Evolutionary conservation across 31 red algal species (phyloP).

Genomic region (Bonnemaisonia californica): DNA sequence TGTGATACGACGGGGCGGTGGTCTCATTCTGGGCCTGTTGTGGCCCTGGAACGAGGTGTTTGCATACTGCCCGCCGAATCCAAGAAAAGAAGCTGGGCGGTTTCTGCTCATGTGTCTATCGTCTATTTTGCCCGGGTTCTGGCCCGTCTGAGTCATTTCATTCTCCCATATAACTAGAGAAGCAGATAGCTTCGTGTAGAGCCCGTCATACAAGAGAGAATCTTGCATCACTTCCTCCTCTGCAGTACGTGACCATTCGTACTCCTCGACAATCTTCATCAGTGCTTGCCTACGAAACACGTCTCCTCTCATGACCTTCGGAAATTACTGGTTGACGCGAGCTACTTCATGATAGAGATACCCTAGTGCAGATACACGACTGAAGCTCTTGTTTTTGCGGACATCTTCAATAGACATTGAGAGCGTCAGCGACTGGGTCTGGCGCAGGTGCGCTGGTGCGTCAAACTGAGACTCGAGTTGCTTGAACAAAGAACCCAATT

Average conservation of each 20-base stretch:
- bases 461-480: not conserved
- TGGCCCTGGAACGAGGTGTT: not conserved
- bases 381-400: no score
- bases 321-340: not conserved
- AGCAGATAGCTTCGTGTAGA: not conserved
- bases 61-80: not conserved
- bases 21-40: not conserved
- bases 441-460: not conserved
- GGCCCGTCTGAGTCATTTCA: not conserved
- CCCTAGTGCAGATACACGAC: not conserved
- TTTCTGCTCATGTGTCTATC: not conserved
- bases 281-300: not conserved
- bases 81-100: not conserved
- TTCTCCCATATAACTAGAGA: not conserved
- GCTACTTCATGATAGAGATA: conserved; percentile 6
- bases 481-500: no score
- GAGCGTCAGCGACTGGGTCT: not conserved
- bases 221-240: conserved; percentile 1
- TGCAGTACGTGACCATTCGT: conserved; percentile 2
- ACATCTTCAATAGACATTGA: not conserved
- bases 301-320: not conserved
- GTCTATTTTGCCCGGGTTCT: not conserved
- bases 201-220: conserved; percentile 1
- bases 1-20: no score
- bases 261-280: conserved; percentile 1